phyloP scores from a whole-genome alignment of 139 green algal genomes.

The Protoeuglena noctilucae region DNA sequence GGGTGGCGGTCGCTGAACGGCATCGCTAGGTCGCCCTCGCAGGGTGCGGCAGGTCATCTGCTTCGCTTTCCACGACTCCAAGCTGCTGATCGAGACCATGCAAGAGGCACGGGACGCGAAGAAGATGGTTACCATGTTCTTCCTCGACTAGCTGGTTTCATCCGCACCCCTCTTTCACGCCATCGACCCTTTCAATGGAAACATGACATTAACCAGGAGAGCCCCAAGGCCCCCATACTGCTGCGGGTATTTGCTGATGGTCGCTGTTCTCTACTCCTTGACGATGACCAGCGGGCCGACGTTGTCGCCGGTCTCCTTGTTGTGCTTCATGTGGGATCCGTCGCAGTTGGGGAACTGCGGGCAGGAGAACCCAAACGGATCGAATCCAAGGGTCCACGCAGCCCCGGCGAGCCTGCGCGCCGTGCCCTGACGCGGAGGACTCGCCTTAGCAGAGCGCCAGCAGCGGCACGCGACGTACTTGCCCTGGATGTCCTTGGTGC shows the following conservation, averaged over 20 bases:
- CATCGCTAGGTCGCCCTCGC: too few relatives aligned
- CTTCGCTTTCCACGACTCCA: slow-evolving; percentile 90
- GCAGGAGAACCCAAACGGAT: too few relatives aligned
- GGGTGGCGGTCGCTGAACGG: too few relatives aligned
- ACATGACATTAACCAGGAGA: neutral
- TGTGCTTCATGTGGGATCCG: slow-evolving; percentile 44
- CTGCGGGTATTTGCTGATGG: neutral
- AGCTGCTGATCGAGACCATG: slow-evolving; percentile 87
- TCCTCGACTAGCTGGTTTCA: too few relatives aligned
- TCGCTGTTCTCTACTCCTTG: neutral
- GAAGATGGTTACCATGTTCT: slow-evolving; percentile 93
- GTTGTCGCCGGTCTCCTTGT: slow-evolving; percentile 63
- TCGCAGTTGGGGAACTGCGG: slow-evolving; percentile 52
- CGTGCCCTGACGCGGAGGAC: too few relatives aligned
- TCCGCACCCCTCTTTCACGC: neutral
- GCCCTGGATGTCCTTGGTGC: too few relatives aligned
- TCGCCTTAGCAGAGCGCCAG: too few relatives aligned
- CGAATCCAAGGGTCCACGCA: too few relatives aligned
- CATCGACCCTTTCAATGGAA: neutral
- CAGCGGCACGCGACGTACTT: too few relatives aligned
- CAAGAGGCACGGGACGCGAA: slow-evolving; percentile 58
- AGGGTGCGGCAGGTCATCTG: slow-evolving; percentile 71
- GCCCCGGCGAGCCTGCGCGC: too few relatives aligned
- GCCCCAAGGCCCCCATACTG: neutral
- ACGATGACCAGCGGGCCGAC: slow-evolving; percentile 50